Percentiles rank a stretch among this genome's conserved stretches.
Evolutionary conservation across 768 basidiomycete genomes (phyloP).

Genomic region (Leccinum incarnatum): DNA sequence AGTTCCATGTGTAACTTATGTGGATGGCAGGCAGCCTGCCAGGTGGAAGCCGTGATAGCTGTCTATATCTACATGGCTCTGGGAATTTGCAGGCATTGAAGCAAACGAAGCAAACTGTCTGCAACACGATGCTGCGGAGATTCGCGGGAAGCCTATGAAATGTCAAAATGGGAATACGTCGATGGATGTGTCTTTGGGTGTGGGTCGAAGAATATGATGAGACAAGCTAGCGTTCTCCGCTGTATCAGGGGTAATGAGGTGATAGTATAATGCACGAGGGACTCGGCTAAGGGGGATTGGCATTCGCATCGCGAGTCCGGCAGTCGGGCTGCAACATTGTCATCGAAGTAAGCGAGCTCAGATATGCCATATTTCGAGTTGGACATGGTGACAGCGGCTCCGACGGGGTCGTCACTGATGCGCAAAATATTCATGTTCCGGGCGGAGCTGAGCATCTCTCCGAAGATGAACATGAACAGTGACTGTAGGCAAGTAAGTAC

Average conservation of each 20-base stretch:
- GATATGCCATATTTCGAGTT: slow-evolving; percentile 10
- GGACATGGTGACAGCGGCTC: slow-evolving; percentile 5
- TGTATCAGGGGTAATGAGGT: slow-evolving; percentile 7
- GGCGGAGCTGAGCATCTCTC: neutral
- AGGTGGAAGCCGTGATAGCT: neutral
- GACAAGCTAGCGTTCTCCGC: neutral
- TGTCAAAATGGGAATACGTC: neutral
- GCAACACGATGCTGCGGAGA: slow-evolving; percentile 5
- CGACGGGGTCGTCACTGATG: neutral
- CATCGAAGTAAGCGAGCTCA: slow-evolving; percentile 3
- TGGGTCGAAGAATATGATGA: neutral
- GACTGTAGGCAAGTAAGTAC: neutral
- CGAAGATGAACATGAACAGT: neutral
- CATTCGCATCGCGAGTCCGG: slow-evolving; percentile 5
- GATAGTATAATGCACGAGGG: slow-evolving; percentile 2
- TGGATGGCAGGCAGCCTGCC: neutral
- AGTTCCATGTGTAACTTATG: neutral
- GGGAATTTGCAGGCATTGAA: neutral
- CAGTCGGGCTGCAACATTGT: slow-evolving; percentile 6
- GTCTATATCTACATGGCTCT: neutral
- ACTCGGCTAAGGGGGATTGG: neutral
- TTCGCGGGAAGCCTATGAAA: neutral
- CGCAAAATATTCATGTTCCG: neutral
- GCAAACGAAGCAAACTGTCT: neutral
- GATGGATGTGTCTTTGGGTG: no score